These are phyloP conservation scores for Clitoria ternatea DNA, from an alignment of 306 rosid species.

Conservation along the genomic window DNA sequence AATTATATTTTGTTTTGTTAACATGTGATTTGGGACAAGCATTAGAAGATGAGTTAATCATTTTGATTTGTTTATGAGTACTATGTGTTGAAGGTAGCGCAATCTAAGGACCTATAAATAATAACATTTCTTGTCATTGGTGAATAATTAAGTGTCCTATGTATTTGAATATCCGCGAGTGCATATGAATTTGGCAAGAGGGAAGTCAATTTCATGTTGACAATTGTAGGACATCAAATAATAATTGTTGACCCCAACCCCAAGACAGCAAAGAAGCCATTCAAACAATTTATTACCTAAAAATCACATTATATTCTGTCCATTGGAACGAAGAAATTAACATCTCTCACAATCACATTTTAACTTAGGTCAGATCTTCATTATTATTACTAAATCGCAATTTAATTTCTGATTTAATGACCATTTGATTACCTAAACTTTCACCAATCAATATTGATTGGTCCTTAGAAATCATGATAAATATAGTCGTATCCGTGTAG, in stretches of 20 bases:
- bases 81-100: not conserved
- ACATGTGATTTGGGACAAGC: no score
- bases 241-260: conserved; percentile 19
- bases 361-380: no score
- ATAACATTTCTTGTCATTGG: conserved; percentile 16
- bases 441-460: no score
- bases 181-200: conserved; percentile 18
- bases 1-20: no score
- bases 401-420: no score
- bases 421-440: no score
- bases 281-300: conserved; percentile 1
- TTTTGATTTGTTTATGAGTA: not conserved
- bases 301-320: not conserved
- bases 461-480: no score
- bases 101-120: conserved; percentile 10
- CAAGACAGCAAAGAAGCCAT: conserved; percentile 22
- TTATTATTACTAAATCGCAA: no score
- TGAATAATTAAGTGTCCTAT: conserved; percentile 13
- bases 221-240: conserved; percentile 20
- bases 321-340: not conserved
- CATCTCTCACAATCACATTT: no score
- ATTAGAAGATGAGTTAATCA: not conserved
- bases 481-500: not conserved
- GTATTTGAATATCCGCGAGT: conserved; percentile 10
- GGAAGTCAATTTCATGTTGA: conserved; percentile 31